Base-by-base conservation (phyloP, 805 yeast species). In the Kuraishia piskuri region DNA sequence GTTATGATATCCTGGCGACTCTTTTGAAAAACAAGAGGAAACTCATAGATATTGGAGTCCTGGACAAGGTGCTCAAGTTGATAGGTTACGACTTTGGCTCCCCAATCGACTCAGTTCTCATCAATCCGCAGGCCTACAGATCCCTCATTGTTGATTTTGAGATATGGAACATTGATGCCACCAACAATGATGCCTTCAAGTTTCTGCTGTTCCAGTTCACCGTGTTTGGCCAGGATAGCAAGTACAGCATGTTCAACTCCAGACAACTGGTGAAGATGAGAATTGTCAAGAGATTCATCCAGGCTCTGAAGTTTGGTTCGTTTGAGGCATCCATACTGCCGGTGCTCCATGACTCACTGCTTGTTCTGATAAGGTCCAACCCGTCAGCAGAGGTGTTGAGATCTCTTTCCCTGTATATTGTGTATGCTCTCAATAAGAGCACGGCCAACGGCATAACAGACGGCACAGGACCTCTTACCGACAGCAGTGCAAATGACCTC, bases 121-220 rank as follows among this genome's bases (percentile, higher is more conserved):
- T 71, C 7, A 83, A 86, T 58, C 73, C 78, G 0, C 55, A 67
- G 2, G 86, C 85, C 0, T 90, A 85, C 61, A 74, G 79, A 37
- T 66, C 73, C 1, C 63, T 89, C 48, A 72, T 87, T 44, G 72
- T 83, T 20, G 90, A 88, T 56, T 75, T 86, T 56, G 86, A 82
- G 53, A 69, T 80, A 21, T 84, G 88, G 80, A 72, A 72, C 53
- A 57, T 58, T 1, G 62, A 63, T 1, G 66, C 53, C 1, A 22
- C 52, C 10, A 52, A 63, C 20, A 59, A 68, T 2, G 82, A 79
- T 45, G 72, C 83, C 0, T 69, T 83, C 52, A 70, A 79, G 50
- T 77, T 75, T 52, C 65, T 86, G 4, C 64, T 85, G 3, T 77
- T 76, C 55, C 92, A 86, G 57, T 71, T 86, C 49, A 74, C 78